Conservation (phyloP, 352 stramenopile species). For the Globisporangium abappressorium region DNA sequence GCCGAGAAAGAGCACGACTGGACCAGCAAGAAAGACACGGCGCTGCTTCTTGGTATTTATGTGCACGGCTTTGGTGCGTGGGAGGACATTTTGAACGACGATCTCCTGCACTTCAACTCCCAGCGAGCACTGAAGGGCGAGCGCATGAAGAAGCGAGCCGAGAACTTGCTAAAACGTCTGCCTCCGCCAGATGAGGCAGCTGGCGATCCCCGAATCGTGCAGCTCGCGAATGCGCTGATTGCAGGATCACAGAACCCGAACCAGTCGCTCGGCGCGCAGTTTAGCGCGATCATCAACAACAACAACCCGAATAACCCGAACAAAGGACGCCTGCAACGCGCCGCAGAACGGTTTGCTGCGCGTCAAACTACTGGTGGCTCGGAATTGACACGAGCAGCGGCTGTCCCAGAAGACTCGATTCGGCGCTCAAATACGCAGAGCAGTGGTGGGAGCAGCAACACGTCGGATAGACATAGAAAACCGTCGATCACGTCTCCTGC, state of each 20-base stretch:
- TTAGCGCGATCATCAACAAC: constrained; percentile 76
- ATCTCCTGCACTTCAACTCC: constrained; percentile 72
- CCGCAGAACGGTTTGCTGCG: constrained; percentile 55
- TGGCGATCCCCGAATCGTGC: constrained; percentile 63
- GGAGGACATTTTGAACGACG: constrained; percentile 86
- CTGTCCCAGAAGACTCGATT: constrained; percentile 38
- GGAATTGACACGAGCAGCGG: neutral
- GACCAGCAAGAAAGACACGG: constrained; percentile 73
- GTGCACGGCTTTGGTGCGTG: constrained; percentile 83
- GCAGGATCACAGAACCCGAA: constrained; percentile 34
- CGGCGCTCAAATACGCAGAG: constrained; percentile 29
- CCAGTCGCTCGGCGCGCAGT: constrained; percentile 61
- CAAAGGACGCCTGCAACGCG: constrained; percentile 58
- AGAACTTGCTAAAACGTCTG: constrained; percentile 78
- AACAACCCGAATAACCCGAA: constrained; percentile 29
- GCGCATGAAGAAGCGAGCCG: constrained; percentile 77
- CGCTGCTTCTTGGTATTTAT: constrained; percentile 78
- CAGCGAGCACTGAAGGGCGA: constrained; percentile 83
- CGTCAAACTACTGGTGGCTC: constrained; percentile 29
- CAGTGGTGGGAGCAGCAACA: constrained; percentile 17
- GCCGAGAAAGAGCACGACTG: constrained; percentile 84
- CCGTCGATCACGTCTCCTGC: constrained; percentile 26
- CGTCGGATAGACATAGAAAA: constrained; percentile 29
- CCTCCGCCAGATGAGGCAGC: constrained; percentile 45
- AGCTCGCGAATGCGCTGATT: constrained; percentile 44